phyloP scores from a whole-genome alignment of 305 asterid genomes.

The Fraxinus sp. region DNA sequence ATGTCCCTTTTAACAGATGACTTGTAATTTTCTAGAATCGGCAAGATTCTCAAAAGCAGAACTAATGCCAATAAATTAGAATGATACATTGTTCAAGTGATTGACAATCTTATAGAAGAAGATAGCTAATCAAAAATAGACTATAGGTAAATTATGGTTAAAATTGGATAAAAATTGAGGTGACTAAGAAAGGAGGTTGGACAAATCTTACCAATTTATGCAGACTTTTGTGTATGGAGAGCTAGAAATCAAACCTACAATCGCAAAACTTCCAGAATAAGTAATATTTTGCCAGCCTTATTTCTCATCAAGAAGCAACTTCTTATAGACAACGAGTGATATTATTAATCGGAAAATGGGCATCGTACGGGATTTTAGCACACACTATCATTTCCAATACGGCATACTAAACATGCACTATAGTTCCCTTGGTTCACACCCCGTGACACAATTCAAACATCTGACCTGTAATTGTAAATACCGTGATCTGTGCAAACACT shows the following conservation, averaged over 20 bases:
- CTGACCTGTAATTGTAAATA: background rate
- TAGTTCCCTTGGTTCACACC: background rate
- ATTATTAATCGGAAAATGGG: background rate
- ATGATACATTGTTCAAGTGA: conserved; percentile 11
- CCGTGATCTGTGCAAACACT: background rate
- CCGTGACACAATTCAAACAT: background rate
- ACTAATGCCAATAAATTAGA: conserved; percentile 7
- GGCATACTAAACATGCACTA: background rate
- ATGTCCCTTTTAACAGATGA: conserved; percentile 9
- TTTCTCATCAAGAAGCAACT: conserved; percentile 26
- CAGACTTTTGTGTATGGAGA: conserved; percentile 19
- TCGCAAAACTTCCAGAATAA: conserved; percentile 26
- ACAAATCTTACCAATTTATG: conserved; percentile 47
- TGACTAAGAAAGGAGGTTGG: conserved; percentile 43
- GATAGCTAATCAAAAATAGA: conserved; percentile 22
- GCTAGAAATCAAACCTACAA: conserved; percentile 50
- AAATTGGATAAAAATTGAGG: conserved; percentile 31
- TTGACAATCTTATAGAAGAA: conserved; percentile 32
- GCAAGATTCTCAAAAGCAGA: conserved; percentile 9
- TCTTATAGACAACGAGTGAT: background rate
- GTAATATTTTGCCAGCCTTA: conserved; percentile 14
- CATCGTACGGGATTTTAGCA: background rate
- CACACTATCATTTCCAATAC: background rate
- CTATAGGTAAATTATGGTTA: conserved; percentile 42
- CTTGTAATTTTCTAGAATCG: background rate